Evolutionary conservation across 129 eudicot genomes (phyloP).

Genomic region (Saposhnikovia divaricata): DNA sequence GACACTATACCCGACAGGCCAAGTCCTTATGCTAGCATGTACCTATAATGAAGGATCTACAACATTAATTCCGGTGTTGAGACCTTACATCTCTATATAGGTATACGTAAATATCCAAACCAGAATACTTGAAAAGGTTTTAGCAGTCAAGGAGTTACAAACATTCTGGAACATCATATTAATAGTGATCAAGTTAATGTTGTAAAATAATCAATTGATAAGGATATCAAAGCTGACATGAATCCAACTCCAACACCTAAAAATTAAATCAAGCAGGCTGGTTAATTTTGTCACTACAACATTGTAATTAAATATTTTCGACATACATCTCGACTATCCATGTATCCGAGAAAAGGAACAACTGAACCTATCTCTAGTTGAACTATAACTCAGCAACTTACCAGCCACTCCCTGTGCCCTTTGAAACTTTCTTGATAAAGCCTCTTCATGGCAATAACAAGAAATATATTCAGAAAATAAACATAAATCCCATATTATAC

Average conservation of each 20-base stretch:
- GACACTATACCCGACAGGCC: too few species aligned
- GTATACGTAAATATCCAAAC: too few species aligned
- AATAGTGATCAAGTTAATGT: not conserved
- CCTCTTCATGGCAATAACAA: constrained; percentile 66
- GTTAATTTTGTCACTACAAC: not conserved
- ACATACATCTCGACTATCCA: not conserved
- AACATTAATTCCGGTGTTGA: too few species aligned
- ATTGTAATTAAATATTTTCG: not conserved
- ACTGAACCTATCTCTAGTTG: not conserved
- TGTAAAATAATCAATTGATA: constrained; percentile 18
- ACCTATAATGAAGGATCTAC: too few species aligned
- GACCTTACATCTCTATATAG: too few species aligned
- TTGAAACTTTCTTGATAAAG: constrained; percentile 77
- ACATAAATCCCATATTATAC: too few species aligned
- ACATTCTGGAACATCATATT: constrained; percentile 7
- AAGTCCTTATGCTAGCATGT: too few species aligned
- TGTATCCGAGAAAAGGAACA: not conserved
- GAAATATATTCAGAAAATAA: not conserved
- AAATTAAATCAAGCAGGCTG: not conserved
- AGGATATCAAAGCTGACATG: constrained; percentile 97
- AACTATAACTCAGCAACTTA: constrained; percentile 27
- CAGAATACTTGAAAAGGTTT: constrained; percentile 98
- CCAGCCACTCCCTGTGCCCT: constrained; percentile 95
- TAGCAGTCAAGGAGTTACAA: constrained; percentile 69
- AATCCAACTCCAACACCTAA: constrained; percentile 99